Conservation (phyloP, 202 grass and related monocot species). For the Carex sylvatica region DNA sequence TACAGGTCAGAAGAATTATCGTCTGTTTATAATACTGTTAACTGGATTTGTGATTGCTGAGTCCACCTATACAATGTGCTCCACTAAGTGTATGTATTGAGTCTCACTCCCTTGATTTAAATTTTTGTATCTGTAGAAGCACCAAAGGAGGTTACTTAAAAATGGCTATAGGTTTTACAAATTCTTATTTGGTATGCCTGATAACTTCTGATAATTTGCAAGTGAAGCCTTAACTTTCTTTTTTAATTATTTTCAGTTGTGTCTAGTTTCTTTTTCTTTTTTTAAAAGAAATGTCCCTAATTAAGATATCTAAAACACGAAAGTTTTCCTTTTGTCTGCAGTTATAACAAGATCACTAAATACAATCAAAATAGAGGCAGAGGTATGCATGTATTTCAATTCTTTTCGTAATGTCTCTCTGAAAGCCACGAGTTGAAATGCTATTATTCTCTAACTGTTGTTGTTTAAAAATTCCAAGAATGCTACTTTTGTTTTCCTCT, state of each 20-base stretch:
- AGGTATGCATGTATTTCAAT: conserved; percentile 51
- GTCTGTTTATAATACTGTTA: conserved; percentile 80
- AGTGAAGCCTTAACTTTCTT: background rate
- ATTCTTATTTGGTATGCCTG: background rate
- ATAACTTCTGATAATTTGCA: background rate
- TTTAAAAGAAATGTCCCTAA: background rate
- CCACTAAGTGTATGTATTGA: conserved; percentile 69
- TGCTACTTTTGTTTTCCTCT: background rate
- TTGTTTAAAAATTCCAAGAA: background rate
- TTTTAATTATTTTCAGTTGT: background rate
- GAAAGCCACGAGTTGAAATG: background rate
- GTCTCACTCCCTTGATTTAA: conserved; percentile 19
- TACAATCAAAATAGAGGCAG: conserved; percentile 53
- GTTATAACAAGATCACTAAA: conserved; percentile 77
- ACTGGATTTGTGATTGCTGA: conserved; percentile 92
- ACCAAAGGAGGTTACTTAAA: background rate
- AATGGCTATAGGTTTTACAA: background rate
- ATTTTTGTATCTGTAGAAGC: conserved; percentile 11
- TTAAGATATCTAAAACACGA: background rate
- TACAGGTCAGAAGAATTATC: conserved; percentile 85
- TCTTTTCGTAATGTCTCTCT: background rate
- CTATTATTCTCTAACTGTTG: background rate
- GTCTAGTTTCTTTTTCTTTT: background rate
- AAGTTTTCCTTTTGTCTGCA: conserved; percentile 33
- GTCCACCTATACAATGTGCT: conserved; percentile 90